Evolutionary conservation across 2,329 filamentous ascomycete genomes (phyloP).

Genomic region (Penicillium nordicum): DNA sequence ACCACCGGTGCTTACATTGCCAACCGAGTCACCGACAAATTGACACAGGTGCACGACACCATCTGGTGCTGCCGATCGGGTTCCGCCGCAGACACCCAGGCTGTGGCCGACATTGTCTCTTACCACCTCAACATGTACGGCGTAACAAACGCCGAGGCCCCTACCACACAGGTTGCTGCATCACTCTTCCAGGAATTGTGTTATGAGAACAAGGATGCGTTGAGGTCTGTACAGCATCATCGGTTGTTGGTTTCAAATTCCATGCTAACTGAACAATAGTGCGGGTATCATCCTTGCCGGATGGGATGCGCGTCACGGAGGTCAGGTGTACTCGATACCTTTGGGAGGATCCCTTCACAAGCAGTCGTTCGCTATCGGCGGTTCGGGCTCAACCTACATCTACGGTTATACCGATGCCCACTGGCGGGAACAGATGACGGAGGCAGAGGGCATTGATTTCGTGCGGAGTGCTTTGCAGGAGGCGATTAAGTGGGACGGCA

Average conservation of each 20-base stretch:
- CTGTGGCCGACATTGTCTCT: conserved; percentile 95
- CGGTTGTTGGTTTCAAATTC: not conserved
- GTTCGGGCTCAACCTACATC: conserved; percentile 97
- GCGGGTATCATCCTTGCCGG: conserved; percentile 98
- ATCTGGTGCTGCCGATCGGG: conserved; percentile 99
- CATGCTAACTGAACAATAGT: conserved; percentile 46
- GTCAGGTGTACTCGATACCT: conserved; percentile 96
- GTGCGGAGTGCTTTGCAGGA: conserved; percentile 88
- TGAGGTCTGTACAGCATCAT: conserved; percentile 63
- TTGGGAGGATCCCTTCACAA: conserved; percentile 96
- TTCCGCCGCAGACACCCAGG: conserved; percentile 95
- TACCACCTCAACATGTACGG: conserved; percentile 93
- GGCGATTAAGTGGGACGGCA: conserved; percentile 99
- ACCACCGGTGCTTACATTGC: conserved; percentile 98
- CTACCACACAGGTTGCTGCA: conserved; percentile 91
- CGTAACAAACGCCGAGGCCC: conserved; percentile 81
- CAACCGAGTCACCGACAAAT: conserved; percentile 98
- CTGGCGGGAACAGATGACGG: conserved; percentile 93
- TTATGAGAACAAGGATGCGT: conserved; percentile 92
- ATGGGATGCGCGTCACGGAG: conserved; percentile 90
- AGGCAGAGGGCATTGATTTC: conserved; percentile 84
- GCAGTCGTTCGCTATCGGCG: conserved; percentile 91
- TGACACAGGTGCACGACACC: conserved; percentile 96
- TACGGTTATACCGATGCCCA: conserved; percentile 97
- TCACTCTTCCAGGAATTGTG: conserved; percentile 97